Percentiles rank a stretch among this genome's conserved stretches.
Evolutionary conservation across 2,329 filamentous ascomycete genomes (phyloP).

Genomic region (Aaosphaeria arxii): DNA sequence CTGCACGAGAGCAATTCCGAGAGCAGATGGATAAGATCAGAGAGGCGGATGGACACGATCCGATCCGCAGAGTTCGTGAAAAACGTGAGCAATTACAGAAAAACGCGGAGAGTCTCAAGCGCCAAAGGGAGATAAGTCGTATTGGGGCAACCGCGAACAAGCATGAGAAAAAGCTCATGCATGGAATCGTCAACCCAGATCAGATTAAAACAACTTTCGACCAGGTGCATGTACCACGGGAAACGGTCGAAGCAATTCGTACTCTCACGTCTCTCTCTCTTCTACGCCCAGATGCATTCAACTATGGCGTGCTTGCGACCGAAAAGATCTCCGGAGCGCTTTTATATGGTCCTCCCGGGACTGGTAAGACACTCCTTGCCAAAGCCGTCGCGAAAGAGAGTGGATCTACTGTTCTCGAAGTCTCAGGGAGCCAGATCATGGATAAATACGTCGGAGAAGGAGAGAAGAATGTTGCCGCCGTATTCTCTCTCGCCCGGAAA

Average conservation of each 20-base stretch:
- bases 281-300: slow-evolving; percentile 87
- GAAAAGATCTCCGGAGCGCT: slow-evolving; percentile 89
- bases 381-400: slow-evolving; percentile 65
- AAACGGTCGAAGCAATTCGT: slow-evolving; percentile 83
- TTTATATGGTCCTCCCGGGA: slow-evolving; percentile 78
- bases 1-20: background rate
- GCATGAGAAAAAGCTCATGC: slow-evolving; percentile 79
- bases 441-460: slow-evolving; percentile 96
- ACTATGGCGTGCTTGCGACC: slow-evolving; percentile 86
- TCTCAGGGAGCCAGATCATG: slow-evolving; percentile 87
- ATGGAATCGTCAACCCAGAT: slow-evolving; percentile 75
- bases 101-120: slow-evolving; percentile 11
- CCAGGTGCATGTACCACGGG: slow-evolving; percentile 77
- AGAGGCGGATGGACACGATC: background rate
- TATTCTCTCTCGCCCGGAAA: slow-evolving; percentile 89
- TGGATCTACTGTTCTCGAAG: slow-evolving; percentile 71
- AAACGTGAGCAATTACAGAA: background rate
- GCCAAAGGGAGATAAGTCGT: slow-evolving; percentile 54
- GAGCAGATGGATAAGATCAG: background rate
- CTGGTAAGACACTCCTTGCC: slow-evolving; percentile 64
- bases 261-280: slow-evolving; percentile 86
- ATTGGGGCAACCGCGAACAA: slow-evolving; percentile 50
- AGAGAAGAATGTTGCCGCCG: slow-evolving; percentile 88
- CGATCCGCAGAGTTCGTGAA: background rate
- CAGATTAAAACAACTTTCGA: slow-evolving; percentile 84